Evolutionary conservation across 2,329 filamentous ascomycete species (phyloP).

Genomic region (Onygenales sp.): DNA sequence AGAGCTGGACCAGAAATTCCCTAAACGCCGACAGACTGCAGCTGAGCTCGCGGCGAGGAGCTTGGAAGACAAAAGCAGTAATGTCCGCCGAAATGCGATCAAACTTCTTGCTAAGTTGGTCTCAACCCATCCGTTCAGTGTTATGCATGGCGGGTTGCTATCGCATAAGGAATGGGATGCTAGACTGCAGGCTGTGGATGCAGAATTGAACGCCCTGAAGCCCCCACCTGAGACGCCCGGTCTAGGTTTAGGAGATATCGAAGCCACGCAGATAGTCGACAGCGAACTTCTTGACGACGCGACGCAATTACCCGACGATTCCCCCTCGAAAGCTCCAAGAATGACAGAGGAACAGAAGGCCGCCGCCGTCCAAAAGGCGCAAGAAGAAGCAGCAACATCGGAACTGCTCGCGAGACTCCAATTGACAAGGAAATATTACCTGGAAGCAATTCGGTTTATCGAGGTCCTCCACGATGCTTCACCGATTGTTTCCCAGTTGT

Average conservation of each 20-base stretch:
- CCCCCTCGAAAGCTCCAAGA: slow-evolving; percentile 54
- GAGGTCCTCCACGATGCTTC: slow-evolving; percentile 80
- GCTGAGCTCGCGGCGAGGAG: slow-evolving; percentile 82
- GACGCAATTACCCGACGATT: slow-evolving; percentile 61
- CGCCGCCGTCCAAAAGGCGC: slow-evolving; percentile 65
- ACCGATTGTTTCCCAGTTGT: slow-evolving; percentile 69
- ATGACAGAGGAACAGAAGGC: slow-evolving; percentile 74
- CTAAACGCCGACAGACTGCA: slow-evolving; percentile 78
- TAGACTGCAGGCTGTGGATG: slow-evolving; percentile 71
- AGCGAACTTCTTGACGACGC: slow-evolving; percentile 76
- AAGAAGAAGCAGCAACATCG: slow-evolving; percentile 78
- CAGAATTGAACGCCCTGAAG: slow-evolving; percentile 70
- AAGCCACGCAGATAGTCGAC: slow-evolving; percentile 61
- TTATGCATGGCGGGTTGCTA: slow-evolving; percentile 81
- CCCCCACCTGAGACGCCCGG: slow-evolving; percentile 67
- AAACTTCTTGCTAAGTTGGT: slow-evolving; percentile 82
- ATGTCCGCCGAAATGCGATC: slow-evolving; percentile 89
- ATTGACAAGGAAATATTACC: slow-evolving; percentile 79
- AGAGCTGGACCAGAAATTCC: slow-evolving; percentile 91
- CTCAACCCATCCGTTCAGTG: slow-evolving; percentile 87
- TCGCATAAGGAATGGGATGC: slow-evolving; percentile 77
- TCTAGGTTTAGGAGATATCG: slow-evolving; percentile 52
- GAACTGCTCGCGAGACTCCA: slow-evolving; percentile 83
- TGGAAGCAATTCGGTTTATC: slow-evolving; percentile 89
- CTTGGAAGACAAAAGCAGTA: slow-evolving; percentile 95